Evolutionary conservation across 192 early-diverging fungal species (phyloP).

Genomic region (Umbelopsis sp.): DNA sequence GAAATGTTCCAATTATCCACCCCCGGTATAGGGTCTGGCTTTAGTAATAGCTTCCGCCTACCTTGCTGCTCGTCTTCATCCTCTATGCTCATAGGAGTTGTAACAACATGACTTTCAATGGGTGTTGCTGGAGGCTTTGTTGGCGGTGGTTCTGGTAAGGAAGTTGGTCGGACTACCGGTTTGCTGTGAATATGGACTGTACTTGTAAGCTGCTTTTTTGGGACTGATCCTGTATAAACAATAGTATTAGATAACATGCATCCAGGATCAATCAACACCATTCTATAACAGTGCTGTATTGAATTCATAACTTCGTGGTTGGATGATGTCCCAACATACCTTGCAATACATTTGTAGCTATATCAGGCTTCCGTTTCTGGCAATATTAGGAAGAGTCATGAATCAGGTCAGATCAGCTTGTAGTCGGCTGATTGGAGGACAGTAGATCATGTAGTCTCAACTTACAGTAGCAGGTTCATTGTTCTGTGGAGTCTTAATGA

Average conservation of each 20-base stretch:
- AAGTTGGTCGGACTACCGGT: background rate
- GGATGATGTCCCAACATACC: background rate
- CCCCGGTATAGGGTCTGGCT: slow-evolving; percentile 49
- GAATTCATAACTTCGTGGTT: background rate
- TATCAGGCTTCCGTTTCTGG: background rate
- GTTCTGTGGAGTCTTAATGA: background rate
- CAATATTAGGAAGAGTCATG: background rate
- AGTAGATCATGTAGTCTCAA: background rate
- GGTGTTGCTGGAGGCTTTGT: background rate
- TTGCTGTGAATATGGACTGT: background rate
- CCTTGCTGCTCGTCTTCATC: slow-evolving; percentile 14
- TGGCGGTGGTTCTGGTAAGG: background rate
- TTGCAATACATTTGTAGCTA: background rate
- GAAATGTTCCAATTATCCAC: slow-evolving; percentile 62
- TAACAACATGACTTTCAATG: too few relatives aligned
- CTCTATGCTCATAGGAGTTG: background rate
- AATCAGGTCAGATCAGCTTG: background rate
- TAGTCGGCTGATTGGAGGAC: background rate
- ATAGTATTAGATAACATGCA: background rate
- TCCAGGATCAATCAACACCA: background rate
- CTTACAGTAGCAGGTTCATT: background rate
- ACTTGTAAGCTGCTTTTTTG: background rate
- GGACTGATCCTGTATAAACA: background rate
- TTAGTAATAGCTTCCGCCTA: slow-evolving; percentile 27
- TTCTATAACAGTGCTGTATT: too few relatives aligned